phyloP scores from a whole-genome alignment of 2,329 filamentous ascomycete genomes.

The Penicillium sp. region DNA sequence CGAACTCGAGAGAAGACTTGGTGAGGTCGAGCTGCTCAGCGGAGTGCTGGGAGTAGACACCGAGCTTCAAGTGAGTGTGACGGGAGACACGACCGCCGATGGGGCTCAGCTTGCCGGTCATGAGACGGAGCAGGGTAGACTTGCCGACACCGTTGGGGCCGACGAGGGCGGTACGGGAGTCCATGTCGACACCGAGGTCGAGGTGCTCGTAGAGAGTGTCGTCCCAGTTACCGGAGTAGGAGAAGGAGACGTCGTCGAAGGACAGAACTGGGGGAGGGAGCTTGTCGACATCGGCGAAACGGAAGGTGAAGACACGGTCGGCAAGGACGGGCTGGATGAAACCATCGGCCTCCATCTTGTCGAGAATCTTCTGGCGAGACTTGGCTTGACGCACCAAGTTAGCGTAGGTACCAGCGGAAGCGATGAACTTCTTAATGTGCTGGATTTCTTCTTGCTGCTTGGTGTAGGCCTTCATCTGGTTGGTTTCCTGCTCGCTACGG shows the following conservation, averaged over 20 bases:
- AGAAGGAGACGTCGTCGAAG: conserved; percentile 97
- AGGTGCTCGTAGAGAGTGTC: conserved; percentile 97
- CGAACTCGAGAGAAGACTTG: conserved; percentile 96
- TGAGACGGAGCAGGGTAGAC: conserved; percentile 91
- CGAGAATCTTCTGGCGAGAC: conserved; percentile 98
- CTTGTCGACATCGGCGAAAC: conserved; percentile 98
- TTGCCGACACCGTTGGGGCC: conserved; percentile 99
- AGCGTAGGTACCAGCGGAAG: conserved; percentile 98
- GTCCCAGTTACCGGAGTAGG: conserved; percentile 84
- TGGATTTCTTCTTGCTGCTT: conserved; percentile 99
- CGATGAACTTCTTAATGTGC: conserved; percentile 99
- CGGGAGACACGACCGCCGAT: conserved; percentile 79
- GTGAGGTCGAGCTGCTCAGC: conserved; percentile 97
- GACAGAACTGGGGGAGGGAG: conserved; percentile 95
- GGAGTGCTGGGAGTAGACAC: conserved; percentile 97
- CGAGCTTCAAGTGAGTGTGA: conserved; percentile 98
- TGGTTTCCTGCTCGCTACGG: conserved; percentile 87
- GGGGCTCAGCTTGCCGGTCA: conserved; percentile 91
- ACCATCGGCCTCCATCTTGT: conserved; percentile 99
- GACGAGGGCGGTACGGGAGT: conserved; percentile 93
- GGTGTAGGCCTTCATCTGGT: conserved; percentile 98
- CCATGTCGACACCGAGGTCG: conserved; percentile 99
- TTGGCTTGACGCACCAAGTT: conserved; percentile 99
- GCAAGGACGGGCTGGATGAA: conserved; percentile 88
- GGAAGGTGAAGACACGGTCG: conserved; percentile 93